Percentiles rank a stretch among this genome's conserved stretches.
phyloP scores from a whole-genome alignment of 495 filamentous ascomycete genomes.

The Neurospora africana region DNA sequence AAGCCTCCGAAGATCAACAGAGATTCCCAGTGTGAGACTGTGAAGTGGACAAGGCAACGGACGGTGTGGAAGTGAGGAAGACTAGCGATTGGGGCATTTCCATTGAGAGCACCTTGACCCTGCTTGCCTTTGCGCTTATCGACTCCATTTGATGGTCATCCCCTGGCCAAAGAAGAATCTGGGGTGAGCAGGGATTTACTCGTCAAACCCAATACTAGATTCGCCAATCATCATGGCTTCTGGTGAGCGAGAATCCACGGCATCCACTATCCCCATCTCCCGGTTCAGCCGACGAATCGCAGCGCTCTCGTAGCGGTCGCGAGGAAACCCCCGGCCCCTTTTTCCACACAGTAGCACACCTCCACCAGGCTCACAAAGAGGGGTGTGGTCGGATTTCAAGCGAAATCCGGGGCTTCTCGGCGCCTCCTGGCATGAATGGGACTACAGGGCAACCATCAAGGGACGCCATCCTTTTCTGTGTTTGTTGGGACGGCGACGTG shows the following conservation, averaged over 20 bases:
- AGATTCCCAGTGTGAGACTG: not conserved
- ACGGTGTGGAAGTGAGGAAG: not conserved
- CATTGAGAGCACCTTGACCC: not conserved
- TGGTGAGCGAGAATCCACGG: not conserved
- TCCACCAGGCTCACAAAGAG: not conserved
- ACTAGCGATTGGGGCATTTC: not conserved
- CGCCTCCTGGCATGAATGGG: not conserved
- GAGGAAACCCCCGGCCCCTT: not conserved
- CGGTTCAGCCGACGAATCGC: not conserved
- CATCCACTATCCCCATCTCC: not conserved
- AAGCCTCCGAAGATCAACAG: not conserved
- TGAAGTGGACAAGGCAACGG: not conserved
- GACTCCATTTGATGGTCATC: not conserved
- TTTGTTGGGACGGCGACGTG: not conserved
- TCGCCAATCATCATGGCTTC: not conserved
- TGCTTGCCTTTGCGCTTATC: not conserved
- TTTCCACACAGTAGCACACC: not conserved
- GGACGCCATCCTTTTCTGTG: not conserved
- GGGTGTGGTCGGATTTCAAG: not conserved
- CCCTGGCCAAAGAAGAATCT: slow-evolving; percentile 12
- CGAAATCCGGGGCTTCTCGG: not conserved
- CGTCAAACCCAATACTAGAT: not conserved
- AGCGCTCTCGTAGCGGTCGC: not conserved
- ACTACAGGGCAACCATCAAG: not conserved
- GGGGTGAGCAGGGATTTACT: slow-evolving; percentile 16